Evolutionary conservation across 306 rosid species (phyloP), one percentile per base, ranked within the genome.

Genomic region (Trifolium dubium): DNA sequence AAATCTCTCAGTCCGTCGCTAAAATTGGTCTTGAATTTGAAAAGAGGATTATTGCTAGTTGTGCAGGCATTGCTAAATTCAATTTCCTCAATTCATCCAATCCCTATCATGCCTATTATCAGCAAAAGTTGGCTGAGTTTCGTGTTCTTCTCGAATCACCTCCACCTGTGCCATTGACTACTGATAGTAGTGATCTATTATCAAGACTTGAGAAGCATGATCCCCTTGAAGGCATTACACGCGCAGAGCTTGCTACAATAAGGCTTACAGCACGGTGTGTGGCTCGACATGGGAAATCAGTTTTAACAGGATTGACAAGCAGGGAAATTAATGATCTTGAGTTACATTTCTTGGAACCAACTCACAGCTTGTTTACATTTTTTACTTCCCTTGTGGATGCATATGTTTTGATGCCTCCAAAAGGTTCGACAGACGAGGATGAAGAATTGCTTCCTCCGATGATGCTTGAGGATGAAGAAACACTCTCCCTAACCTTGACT

Each of bases 181-280:
- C 73, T 46, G 95, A 89, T 66, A 81, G 81, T 67, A 74, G 77
- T 67, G 98, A 88, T 28, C 69, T 59, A 10, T 75, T 41, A 34
- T 81, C 75, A 4, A 62, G 23, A 23, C 23, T 61, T 5, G 71
- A 77, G 14, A 89, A 89, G 89, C 79, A 88, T 31, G 95, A 94
- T 64, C 98, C 98, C 71, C 98, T 97, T 66, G 97, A 94, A 83
- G 97, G 98, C 40, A 91, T 91, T 74, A 91, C 96, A 9, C 92
- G 98, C 51, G 98, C 91, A 63, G 96, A 94, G 82, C 72, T 91
- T 79, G 98, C 91, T 74, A 91, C 91, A 66, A 94, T 94, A 61
- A 94, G 87, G 88, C 98, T 91, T 40, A 94, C 96, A 6, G 96
- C 98, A 3, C 98, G 91, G 71, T 94, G 89, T 79, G 98, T 88